phyloP scores from a whole-genome alignment of 2,329 filamentous ascomycete genomes.

The Huntiella decipiens region DNA sequence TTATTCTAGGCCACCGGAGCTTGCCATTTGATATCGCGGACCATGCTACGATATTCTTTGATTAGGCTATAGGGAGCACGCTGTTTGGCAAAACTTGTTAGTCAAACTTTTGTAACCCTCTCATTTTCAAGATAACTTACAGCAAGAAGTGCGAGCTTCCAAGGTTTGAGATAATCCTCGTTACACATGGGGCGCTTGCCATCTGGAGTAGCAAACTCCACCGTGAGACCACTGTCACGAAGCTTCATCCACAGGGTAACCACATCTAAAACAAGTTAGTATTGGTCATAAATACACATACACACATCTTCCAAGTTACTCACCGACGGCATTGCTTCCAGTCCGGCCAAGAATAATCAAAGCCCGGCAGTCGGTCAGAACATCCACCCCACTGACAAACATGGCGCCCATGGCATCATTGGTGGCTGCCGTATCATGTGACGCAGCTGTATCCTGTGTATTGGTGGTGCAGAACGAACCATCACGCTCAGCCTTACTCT shows the following conservation, averaged over 20 bases:
- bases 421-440: not conserved
- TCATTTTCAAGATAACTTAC: not conserved
- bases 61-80: constrained; percentile 8
- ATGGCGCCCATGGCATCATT: not conserved
- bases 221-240: constrained; percentile 4
- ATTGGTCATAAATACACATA: not conserved
- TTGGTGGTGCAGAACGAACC: no score
- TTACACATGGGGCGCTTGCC: constrained; percentile 4
- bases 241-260: constrained; percentile 6
- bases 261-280: constrained; percentile 3
- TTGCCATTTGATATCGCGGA: constrained; percentile 4
- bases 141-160: constrained; percentile 5
- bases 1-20: constrained; percentile 2
- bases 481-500: no score
- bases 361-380: not conserved
- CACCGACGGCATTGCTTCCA: constrained; percentile 8
- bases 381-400: constrained; percentile 2
- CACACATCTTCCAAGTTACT: not conserved
- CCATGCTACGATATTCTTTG: constrained; percentile 6
- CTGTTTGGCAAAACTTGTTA: not conserved
- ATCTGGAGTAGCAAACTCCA: constrained; percentile 9
- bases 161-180: constrained; percentile 4
- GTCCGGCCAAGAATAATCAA: constrained; percentile 5
- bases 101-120: not conserved
- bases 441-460: not conserved